Evolutionary conservation across 306 rosid genomes (phyloP).

Genomic region (Vigna angularis): DNA sequence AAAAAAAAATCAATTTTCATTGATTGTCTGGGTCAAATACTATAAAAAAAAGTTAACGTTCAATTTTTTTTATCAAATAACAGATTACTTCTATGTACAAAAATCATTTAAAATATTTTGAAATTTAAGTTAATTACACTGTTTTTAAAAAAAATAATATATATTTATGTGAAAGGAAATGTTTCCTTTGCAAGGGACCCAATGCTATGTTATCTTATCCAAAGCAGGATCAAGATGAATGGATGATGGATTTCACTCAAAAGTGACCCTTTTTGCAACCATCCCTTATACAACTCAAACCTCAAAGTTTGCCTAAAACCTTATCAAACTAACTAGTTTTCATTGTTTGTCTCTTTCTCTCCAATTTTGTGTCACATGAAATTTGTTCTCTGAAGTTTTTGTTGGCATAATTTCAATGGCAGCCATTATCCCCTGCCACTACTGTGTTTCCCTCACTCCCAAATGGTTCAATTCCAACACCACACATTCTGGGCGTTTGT

Average conservation of each 20-base stretch:
- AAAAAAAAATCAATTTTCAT: too few relatives aligned
- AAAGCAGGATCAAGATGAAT: conserved; percentile 41
- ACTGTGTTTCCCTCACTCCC: conserved; percentile 47
- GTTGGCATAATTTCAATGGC: conserved; percentile 60
- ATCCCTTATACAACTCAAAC: conserved; percentile 32
- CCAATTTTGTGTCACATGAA: conserved; percentile 34
- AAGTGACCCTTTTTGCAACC: conserved; percentile 3
- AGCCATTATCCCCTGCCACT: conserved; percentile 65
- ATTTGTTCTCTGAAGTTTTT: conserved; percentile 32
- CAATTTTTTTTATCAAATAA: too few relatives aligned
- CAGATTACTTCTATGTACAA: too few relatives aligned
- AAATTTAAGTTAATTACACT: too few relatives aligned
- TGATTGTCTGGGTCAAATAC: too few relatives aligned
- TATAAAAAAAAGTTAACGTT: too few relatives aligned
- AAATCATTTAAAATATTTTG: too few relatives aligned
- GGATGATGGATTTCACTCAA: conserved; percentile 43
- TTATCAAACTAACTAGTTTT: conserved; percentile 36
- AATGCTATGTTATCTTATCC: conserved; percentile 44
- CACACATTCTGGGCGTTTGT: conserved; percentile 47
- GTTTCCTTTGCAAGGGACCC: conserved; percentile 7
- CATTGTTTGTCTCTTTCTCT: conserved; percentile 35
- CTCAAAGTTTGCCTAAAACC: conserved; percentile 39
- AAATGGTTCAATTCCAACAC: conserved; percentile 48
- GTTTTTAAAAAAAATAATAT: background rate
- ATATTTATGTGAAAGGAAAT: background rate